Conservation (phyloP, 2,329 filamentous ascomycete species). For the Colletotrichum camelliae region DNA sequence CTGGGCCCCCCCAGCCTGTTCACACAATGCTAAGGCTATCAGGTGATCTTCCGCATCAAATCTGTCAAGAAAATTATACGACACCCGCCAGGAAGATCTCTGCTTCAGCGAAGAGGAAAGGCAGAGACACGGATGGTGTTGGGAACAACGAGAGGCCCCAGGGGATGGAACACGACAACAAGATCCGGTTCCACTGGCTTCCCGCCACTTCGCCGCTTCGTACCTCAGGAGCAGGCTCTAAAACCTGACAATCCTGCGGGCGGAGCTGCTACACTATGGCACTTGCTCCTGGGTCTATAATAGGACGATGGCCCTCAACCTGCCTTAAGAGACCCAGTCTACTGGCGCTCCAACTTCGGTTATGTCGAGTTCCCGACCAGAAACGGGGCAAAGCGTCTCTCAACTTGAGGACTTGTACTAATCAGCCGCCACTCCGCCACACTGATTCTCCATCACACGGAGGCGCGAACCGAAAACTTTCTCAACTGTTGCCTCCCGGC, state of each 20-base stretch:
- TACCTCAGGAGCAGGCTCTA: neutral
- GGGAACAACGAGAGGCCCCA: neutral
- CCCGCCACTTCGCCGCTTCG: neutral
- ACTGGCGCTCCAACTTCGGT: neutral
- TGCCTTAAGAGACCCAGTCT: neutral
- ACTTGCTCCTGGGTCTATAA: neutral
- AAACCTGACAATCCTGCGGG: neutral
- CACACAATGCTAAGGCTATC: neutral
- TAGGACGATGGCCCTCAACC: neutral
- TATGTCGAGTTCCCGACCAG: neutral
- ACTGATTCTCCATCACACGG: neutral
- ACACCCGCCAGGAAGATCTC: neutral
- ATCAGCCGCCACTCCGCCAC: neutral
- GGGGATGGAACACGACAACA: neutral
- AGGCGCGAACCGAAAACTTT: no score
- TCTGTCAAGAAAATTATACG: neutral
- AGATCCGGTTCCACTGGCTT: neutral
- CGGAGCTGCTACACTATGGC: neutral
- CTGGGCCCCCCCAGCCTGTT: neutral
- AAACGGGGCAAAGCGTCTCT: neutral
- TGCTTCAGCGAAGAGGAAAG: neutral
- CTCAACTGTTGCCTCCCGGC: no score
- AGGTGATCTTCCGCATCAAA: neutral
- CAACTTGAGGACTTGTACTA: neutral
- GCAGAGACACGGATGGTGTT: neutral